These are phyloP conservation scores for Ascoidea asiatica DNA, from an alignment of 805 yeast species.

Conservation along the genomic window DNA sequence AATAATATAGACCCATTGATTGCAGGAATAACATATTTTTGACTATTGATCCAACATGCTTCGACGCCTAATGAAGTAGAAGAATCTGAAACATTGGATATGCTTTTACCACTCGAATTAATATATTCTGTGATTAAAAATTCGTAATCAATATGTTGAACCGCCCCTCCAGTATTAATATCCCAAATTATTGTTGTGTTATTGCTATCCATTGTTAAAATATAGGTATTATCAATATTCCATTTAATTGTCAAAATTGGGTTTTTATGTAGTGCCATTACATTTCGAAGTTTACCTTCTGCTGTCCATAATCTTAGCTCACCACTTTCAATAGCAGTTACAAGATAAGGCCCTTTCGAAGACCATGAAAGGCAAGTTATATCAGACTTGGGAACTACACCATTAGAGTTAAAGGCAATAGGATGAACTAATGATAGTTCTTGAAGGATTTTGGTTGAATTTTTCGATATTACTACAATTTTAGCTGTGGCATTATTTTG, in stretches of 20 bases:
- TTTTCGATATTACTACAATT: slow-evolving; percentile 21
- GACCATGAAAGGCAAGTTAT: slow-evolving; percentile 43
- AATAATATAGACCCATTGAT: slow-evolving; percentile 38
- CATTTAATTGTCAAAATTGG: slow-evolving; percentile 47
- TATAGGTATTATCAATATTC: slow-evolving; percentile 40
- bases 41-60: slow-evolving; percentile 61
- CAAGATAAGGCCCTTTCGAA: slow-evolving; percentile 43
- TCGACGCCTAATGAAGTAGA: slow-evolving; percentile 27
- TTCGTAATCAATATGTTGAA: slow-evolving; percentile 28
- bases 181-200: slow-evolving; percentile 56
- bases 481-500: slow-evolving; percentile 32
- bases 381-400: slow-evolving; percentile 9
- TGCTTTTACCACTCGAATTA: slow-evolving; percentile 2
- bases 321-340: slow-evolving; percentile 58
- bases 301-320: slow-evolving; percentile 70
- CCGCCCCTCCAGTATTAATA: slow-evolving; percentile 33
- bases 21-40: slow-evolving; percentile 62
- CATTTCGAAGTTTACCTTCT: slow-evolving; percentile 51
- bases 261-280: slow-evolving; percentile 35
- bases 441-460: not conserved
- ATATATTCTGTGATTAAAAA: slow-evolving; percentile 3
- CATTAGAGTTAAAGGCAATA: slow-evolving; percentile 2
- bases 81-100: slow-evolving; percentile 1
- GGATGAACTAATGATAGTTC: slow-evolving; percentile 20
- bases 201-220: slow-evolving; percentile 47